These are phyloP conservation scores for Diutina sp. DNA, from an alignment of 1,139 yeast genomes.

Conservation along the genomic window DNA sequence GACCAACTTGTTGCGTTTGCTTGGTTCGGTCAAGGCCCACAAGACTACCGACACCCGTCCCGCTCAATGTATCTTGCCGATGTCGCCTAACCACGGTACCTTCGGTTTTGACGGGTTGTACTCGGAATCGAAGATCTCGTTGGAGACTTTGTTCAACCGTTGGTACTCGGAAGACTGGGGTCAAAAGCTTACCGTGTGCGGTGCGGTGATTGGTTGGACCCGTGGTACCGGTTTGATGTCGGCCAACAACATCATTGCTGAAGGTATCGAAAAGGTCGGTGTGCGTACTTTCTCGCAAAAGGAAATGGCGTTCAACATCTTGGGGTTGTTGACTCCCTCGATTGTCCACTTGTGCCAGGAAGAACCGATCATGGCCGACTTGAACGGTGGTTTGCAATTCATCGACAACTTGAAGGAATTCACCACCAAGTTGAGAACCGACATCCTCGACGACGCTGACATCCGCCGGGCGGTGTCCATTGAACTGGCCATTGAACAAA, in stretches of 20 bases:
- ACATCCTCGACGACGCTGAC: slow-evolving; percentile 76
- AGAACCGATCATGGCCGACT: slow-evolving; percentile 92
- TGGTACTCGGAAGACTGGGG: slow-evolving; percentile 98
- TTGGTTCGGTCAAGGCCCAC: slow-evolving; percentile 81
- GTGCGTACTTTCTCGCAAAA: slow-evolving; percentile 97
- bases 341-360: slow-evolving; percentile 81
- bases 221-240: slow-evolving; percentile 99
- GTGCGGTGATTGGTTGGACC: slow-evolving; percentile 99
- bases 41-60: slow-evolving; percentile 92
- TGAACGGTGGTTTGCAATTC: slow-evolving; percentile 96
- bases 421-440: slow-evolving; percentile 70
- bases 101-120: slow-evolving; percentile 96
- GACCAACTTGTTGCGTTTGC: slow-evolving; percentile 82
- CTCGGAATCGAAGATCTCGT: slow-evolving; percentile 90
- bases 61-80: slow-evolving; percentile 91
- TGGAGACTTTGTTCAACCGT: slow-evolving; percentile 95
- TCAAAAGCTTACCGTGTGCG: slow-evolving; percentile 86
- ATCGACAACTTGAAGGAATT: slow-evolving; percentile 84
- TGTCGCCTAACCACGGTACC: slow-evolving; percentile 98
- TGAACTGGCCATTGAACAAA: slow-evolving; percentile 88
- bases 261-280: slow-evolving; percentile 90
- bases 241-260: slow-evolving; percentile 93
- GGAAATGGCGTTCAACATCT: slow-evolving; percentile 97
- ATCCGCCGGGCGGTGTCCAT: slow-evolving; percentile 91
- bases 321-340: slow-evolving; percentile 85